Percentiles rank a stretch among this genome's conserved stretches.
Conservation (phyloP, 2,329 filamentous ascomycete species). For the Epichloe aotearoae region DNA sequence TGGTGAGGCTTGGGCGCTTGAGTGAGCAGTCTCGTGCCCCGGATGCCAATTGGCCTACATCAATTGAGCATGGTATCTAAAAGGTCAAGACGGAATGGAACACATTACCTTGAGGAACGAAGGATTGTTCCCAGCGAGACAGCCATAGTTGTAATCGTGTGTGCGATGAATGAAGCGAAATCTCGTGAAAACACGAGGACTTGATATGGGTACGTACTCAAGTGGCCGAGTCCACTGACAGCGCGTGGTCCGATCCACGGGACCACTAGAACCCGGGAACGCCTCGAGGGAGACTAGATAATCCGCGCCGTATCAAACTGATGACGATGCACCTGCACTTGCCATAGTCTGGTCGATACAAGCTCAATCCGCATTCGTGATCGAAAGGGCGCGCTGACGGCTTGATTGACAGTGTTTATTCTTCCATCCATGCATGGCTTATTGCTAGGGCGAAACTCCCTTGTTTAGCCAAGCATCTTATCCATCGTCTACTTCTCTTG, state of each 20-base stretch:
- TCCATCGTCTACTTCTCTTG: constrained; percentile 1
- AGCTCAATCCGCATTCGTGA: background rate
- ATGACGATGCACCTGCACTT: constrained; percentile 2
- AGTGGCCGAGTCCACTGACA: too few species aligned
- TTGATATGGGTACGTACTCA: background rate
- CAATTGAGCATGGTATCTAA: background rate
- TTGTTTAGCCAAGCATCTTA: background rate
- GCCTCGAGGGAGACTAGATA: constrained; percentile 4
- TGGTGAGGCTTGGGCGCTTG: background rate
- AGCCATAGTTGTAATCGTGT: background rate
- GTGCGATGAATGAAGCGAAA: too few species aligned
- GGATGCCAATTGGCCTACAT: constrained; percentile 1
- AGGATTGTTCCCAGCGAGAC: background rate
- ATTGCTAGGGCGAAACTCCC: background rate
- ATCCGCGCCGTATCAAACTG: constrained; percentile 5
- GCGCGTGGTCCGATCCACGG: too few species aligned
- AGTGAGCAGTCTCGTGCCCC: constrained; percentile 2
- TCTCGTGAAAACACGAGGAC: too few species aligned
- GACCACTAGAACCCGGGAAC: background rate
- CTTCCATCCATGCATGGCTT: background rate
- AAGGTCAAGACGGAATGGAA: background rate
- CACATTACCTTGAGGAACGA: constrained; percentile 2
- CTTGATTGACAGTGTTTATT: background rate
- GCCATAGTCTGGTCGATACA: background rate
- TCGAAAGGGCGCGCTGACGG: background rate